Evolutionary conservation across 352 stramenopile genomes (phyloP).

Genomic region (Phytopythium oedochilum): DNA sequence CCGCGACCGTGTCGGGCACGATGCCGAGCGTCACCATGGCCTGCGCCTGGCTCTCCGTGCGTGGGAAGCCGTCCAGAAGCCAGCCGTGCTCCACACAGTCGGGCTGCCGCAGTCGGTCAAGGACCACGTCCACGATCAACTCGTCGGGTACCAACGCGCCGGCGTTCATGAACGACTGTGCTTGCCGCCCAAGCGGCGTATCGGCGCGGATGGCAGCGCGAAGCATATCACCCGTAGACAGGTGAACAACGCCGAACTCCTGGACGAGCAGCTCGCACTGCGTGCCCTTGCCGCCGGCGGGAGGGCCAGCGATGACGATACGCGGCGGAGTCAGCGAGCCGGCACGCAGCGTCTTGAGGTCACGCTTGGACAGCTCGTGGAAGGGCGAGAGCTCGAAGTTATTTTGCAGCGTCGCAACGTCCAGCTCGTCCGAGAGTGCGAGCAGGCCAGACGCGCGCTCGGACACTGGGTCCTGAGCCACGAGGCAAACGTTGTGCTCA

Average conservation of each 20-base stretch:
- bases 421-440: conserved; percentile 78
- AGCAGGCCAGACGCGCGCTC: conserved; percentile 71
- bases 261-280: conserved; percentile 90
- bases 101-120: conserved; percentile 63
- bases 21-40: conserved; percentile 83
- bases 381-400: conserved; percentile 82
- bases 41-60: conserved; percentile 80
- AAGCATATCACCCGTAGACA: conserved; percentile 92
- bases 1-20: conserved; percentile 86
- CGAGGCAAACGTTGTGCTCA: conserved; percentile 77
- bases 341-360: conserved; percentile 5
- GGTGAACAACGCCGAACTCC: conserved; percentile 87
- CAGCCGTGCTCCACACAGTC: conserved; percentile 87
- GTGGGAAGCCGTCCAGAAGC: conserved; percentile 93
- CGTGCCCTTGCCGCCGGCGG: conserved; percentile 92
- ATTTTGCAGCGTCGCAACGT: conserved; percentile 72
- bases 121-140: conserved; percentile 86
- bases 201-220: conserved; percentile 78
- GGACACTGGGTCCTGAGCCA: conserved; percentile 40
- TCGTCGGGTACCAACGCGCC: conserved; percentile 89
- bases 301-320: conserved; percentile 89
- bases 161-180: conserved; percentile 87
- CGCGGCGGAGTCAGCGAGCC: conserved; percentile 31
- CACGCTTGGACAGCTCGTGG: conserved; percentile 66
- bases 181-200: conserved; percentile 49